phyloP scores from a whole-genome alignment of 306 rosid species.

The Trifolium repens region DNA sequence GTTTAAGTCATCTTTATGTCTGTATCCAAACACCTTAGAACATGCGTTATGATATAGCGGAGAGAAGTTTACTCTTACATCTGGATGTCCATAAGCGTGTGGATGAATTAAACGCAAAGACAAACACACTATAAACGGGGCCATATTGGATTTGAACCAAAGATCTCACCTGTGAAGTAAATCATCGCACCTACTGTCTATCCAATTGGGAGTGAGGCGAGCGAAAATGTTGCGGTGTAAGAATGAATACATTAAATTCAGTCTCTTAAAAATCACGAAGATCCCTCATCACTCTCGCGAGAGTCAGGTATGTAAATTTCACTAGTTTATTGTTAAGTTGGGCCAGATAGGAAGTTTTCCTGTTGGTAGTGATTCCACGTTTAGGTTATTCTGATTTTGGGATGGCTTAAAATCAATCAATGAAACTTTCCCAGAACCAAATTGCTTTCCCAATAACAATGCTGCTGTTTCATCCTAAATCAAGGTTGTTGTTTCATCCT shows the following conservation, averaged over 20 bases:
- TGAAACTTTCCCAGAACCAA: constrained; percentile 4
- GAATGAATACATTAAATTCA: not conserved
- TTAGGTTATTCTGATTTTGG: constrained; percentile 3
- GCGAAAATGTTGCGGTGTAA: constrained; percentile 12
- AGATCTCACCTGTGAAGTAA: not conserved
- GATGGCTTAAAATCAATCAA: constrained; percentile 8
- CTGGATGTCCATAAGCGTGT: not conserved
- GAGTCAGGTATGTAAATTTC: constrained; percentile 4
- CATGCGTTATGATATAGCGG: not conserved
- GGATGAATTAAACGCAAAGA: not conserved
- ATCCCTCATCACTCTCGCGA: constrained; percentile 3
- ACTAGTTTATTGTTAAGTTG: not conserved
- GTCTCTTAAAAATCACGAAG: not conserved
- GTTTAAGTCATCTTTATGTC: not conserved
- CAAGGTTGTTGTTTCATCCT: not conserved
- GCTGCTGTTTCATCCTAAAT: not conserved
- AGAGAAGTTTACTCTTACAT: constrained; percentile 1
- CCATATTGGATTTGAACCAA: not conserved
- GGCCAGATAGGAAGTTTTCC: not conserved
- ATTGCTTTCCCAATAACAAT: not conserved
- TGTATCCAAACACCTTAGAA: not conserved
- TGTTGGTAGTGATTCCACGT: constrained; percentile 1
- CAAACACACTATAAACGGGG: not conserved
- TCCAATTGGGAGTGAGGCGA: not conserved
- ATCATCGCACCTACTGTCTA: not conserved